phyloP scores from a whole-genome alignment of 2,329 filamentous ascomycete species.

The Metarhizium anisopliae region DNA sequence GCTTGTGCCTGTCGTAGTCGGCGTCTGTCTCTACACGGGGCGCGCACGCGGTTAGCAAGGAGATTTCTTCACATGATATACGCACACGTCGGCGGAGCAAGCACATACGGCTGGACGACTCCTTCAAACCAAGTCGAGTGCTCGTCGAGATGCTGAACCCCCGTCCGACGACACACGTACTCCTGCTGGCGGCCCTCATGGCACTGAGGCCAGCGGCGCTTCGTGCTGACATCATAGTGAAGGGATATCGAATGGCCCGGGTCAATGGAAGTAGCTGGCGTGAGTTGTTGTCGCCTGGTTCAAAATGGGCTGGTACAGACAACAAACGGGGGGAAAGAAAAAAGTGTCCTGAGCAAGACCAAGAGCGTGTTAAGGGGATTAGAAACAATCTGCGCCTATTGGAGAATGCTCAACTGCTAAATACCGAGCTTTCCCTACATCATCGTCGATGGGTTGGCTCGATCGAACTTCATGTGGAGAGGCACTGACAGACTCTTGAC shows the following conservation, averaged over 20 bases:
- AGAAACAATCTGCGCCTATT: not conserved
- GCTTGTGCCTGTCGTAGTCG: slow-evolving; percentile 49
- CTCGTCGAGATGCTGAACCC: slow-evolving; percentile 18
- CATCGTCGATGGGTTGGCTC: not conserved
- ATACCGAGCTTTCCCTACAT: not conserved
- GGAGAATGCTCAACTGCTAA: not conserved
- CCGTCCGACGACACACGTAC: slow-evolving; percentile 13
- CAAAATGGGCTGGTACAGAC: no score
- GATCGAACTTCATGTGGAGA: not conserved
- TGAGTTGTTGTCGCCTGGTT: no score
- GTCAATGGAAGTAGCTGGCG: no score
- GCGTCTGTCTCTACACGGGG: slow-evolving; percentile 22
- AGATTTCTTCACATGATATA: no score
- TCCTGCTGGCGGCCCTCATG: slow-evolving; percentile 13
- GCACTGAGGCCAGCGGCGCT: slow-evolving; percentile 9
- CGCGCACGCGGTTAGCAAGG: no score
- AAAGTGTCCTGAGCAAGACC: no score
- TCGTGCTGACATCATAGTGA: slow-evolving; percentile 2
- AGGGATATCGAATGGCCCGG: no score
- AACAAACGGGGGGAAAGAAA: no score
- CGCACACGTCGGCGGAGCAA: no score
- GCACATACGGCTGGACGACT: slow-evolving; percentile 26
- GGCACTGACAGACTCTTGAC: slow-evolving; percentile 3
- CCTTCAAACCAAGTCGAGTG: slow-evolving; percentile 23
- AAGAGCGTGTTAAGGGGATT: not conserved